Conservation (phyloP, 2,329 filamentous ascomycete genomes). For the Penicillium corylophilum region DNA sequence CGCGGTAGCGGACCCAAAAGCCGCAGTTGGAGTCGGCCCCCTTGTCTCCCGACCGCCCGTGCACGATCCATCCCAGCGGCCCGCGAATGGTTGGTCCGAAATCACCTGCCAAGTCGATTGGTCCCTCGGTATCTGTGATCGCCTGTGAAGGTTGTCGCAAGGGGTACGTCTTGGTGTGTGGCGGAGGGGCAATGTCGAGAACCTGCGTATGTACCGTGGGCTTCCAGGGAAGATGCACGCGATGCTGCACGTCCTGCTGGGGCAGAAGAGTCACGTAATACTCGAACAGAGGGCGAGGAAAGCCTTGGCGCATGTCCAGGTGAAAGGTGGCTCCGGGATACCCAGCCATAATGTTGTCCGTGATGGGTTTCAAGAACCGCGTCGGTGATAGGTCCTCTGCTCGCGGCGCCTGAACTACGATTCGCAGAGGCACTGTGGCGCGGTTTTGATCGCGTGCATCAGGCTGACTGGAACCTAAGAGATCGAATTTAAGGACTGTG, state of each 20-base stretch:
- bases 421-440: constrained; percentile 42
- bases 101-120: constrained; percentile 13
- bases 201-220: constrained; percentile 22
- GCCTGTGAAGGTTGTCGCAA: constrained; percentile 23
- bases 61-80: constrained; percentile 36
- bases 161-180: constrained; percentile 22
- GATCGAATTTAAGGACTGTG: constrained; percentile 32
- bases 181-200: constrained; percentile 20
- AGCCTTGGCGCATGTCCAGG: constrained; percentile 34
- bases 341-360: constrained; percentile 43
- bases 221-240: constrained; percentile 28
- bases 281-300: constrained; percentile 34
- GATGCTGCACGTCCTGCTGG: constrained; percentile 25
- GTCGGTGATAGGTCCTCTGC: constrained; percentile 35
- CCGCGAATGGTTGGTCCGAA: constrained; percentile 28
- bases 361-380: constrained; percentile 37
- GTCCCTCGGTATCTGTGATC: constrained; percentile 4
- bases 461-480: constrained; percentile 28
- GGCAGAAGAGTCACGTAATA: constrained; percentile 31
- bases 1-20: constrained; percentile 43
- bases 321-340: constrained; percentile 40
- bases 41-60: constrained; percentile 46
- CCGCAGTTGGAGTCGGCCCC: constrained; percentile 48
- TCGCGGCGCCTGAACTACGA: constrained; percentile 48
- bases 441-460: constrained; percentile 44